Evolutionary conservation across 768 basidiomycete genomes (phyloP).

Genomic region (Kwoniella sp.): DNA sequence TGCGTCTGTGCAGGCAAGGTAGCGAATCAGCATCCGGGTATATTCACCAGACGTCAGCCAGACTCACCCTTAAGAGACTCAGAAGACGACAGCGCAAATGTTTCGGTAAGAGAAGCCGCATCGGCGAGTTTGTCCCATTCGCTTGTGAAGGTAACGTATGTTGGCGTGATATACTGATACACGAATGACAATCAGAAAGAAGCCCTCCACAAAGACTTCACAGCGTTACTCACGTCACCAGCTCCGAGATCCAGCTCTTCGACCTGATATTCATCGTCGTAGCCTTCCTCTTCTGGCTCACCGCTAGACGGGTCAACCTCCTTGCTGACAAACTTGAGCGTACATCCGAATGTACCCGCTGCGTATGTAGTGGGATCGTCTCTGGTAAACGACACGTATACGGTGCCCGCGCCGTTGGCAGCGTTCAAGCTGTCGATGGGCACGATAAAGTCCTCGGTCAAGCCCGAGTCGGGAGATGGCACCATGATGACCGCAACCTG

Average conservation of each 20-base stretch:
- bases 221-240: conserved; percentile 57
- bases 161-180: conserved; percentile 77
- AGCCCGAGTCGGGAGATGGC: conserved; percentile 64
- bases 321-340: conserved; percentile 91
- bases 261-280: conserved; percentile 95
- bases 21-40: too few species aligned
- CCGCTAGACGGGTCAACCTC: conserved; percentile 94
- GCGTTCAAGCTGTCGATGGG: conserved; percentile 67
- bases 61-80: conserved; percentile 85
- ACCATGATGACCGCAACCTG: conserved; percentile 91
- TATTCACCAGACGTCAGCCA: not conserved
- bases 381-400: conserved; percentile 92
- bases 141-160: conserved; percentile 79
- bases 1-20: conserved; percentile 69
- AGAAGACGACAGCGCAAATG: conserved; percentile 85
- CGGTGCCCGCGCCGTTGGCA: conserved; percentile 69
- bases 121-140: conserved; percentile 91
- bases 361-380: conserved; percentile 71
- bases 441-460: conserved; percentile 94
- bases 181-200: not conserved
- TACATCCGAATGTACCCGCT: conserved; percentile 78
- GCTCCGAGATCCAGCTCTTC: conserved; percentile 93
- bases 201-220: not conserved
- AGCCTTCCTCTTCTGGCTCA: conserved; percentile 96
- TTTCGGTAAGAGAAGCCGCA: conserved; percentile 78